Evolutionary conservation across 2,329 filamentous ascomycete genomes (phyloP), one percentile per base, ranked within the genome.

Genomic region (Sarocladiaceae sp.): DNA sequence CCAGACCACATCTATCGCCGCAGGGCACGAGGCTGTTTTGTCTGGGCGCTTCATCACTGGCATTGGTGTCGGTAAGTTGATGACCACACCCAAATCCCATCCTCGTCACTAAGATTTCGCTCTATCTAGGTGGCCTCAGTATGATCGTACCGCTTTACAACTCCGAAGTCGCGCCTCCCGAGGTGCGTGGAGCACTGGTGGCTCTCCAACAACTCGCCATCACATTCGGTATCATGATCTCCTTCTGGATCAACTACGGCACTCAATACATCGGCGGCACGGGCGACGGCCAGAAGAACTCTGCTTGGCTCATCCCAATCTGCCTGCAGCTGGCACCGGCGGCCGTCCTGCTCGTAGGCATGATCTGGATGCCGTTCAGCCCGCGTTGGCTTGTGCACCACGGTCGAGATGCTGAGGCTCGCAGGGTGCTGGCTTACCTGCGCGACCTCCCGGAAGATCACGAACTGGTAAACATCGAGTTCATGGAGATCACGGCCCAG

Each of bases 291-390:
- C 79, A 88, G 61, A 69, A 68, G 19, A 71, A 85, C 53, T 76
- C 77, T 0, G 80, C 84, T 1, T 89, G 85, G 84, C 70, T 86
- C 1, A 64, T 84, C 1, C 84, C 84, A 0, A 76, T 85, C 43
- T 79, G 75, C 52, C 66, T 88, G 1, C 84, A 88, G 54, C 70
- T 87, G 7, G 67, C 73, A 0, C 83, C 83, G 0, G 83, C 82
- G 1, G 53, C 79, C 6, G 52, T 85, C 4, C 73, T 88, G 3
- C 76, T 80, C 33, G 57, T 73, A 11, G 83, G 83, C 27, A 86
- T 88, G 73, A 55, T 83, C 16, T 85, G 85, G 62, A 85, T 88
- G 82, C 85, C 83, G 0, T 87, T 83, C 64, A 27, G 23, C 20
- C 43, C 39, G 9, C 37, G 37, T 4, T 41, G 37, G 37, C 37